phyloP scores from a whole-genome alignment of 1,139 yeast species.

The Pichia sp. region DNA sequence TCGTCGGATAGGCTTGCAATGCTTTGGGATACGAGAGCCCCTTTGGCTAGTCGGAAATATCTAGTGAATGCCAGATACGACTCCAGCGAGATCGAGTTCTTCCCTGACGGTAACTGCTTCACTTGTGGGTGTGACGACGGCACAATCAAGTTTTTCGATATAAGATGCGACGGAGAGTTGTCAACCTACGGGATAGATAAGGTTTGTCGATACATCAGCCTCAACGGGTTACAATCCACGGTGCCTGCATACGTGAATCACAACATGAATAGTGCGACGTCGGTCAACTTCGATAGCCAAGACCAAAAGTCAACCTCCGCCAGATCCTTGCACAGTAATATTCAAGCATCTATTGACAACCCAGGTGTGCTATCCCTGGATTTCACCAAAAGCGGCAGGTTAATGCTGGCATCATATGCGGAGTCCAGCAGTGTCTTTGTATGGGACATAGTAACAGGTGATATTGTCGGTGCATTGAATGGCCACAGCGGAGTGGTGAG shows the following conservation, averaged over 20 bases:
- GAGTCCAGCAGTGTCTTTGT: slow-evolving; percentile 63
- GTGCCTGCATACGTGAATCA: slow-evolving; percentile 10
- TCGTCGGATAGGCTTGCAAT: slow-evolving; percentile 70
- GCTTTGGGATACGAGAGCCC: slow-evolving; percentile 65
- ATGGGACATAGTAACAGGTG: slow-evolving; percentile 73
- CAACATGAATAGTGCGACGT: slow-evolving; percentile 1
- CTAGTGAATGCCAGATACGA: slow-evolving; percentile 57
- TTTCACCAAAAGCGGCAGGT: slow-evolving; percentile 71
- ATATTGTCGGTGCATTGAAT: slow-evolving; percentile 55
- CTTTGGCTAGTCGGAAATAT: slow-evolving; percentile 55
- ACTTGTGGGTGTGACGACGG: slow-evolving; percentile 81
- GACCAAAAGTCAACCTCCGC: slow-evolving; percentile 13
- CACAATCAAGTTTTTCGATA: slow-evolving; percentile 63
- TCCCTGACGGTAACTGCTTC: slow-evolving; percentile 67
- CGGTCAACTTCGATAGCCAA: slow-evolving; percentile 2
- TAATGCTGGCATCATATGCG: slow-evolving; percentile 71
- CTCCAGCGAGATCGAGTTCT: slow-evolving; percentile 59
- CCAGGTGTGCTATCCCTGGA: slow-evolving; percentile 69
- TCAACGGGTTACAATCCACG: slow-evolving; percentile 11
- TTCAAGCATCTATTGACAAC: slow-evolving; percentile 43
- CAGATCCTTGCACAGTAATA: slow-evolving; percentile 22
- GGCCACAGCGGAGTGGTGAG: slow-evolving; percentile 57
- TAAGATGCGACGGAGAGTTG: slow-evolving; percentile 72
- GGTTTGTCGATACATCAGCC: slow-evolving; percentile 16
- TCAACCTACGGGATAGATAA: slow-evolving; percentile 43